These are phyloP conservation scores for Solanum okadae DNA, from an alignment of 257 asterid species.

Conservation along the genomic window DNA sequence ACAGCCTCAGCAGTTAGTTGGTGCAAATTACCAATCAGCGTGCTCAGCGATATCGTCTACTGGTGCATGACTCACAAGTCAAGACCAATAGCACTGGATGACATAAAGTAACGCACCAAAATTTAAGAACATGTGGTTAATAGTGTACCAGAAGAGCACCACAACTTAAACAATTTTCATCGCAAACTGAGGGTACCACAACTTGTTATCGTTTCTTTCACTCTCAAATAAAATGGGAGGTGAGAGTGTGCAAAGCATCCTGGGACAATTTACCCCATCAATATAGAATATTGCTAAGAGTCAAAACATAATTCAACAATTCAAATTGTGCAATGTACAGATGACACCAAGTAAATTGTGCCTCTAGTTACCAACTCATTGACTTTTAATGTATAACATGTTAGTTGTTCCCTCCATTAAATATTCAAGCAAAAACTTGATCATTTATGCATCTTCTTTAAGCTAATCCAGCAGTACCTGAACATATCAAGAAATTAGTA, in stretches of 20 bases:
- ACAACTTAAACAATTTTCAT: neutral
- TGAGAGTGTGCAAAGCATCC: neutral
- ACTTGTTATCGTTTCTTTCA: neutral
- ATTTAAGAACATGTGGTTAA: neutral
- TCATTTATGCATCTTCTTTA: constrained; percentile 2
- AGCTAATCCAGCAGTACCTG: constrained; percentile 5
- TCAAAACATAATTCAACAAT: neutral
- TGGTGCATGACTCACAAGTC: neutral
- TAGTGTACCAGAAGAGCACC: neutral
- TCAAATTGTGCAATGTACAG: neutral
- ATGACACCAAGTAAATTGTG: neutral
- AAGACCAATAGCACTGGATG: neutral
- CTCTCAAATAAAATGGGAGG: neutral
- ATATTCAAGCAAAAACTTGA: neutral
- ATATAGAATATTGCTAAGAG: neutral
- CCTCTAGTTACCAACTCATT: neutral
- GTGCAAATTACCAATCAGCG: neutral
- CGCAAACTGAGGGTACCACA: neutral
- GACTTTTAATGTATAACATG: neutral
- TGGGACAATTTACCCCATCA: neutral
- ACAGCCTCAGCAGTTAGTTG: neutral
- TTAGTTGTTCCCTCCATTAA: neutral
- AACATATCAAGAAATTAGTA: neutral
- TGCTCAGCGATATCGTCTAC: neutral
- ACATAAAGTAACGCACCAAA: neutral